phyloP scores from a whole-genome alignment of 1,284 basidiomycete species.

The Xanthoconium separans region DNA sequence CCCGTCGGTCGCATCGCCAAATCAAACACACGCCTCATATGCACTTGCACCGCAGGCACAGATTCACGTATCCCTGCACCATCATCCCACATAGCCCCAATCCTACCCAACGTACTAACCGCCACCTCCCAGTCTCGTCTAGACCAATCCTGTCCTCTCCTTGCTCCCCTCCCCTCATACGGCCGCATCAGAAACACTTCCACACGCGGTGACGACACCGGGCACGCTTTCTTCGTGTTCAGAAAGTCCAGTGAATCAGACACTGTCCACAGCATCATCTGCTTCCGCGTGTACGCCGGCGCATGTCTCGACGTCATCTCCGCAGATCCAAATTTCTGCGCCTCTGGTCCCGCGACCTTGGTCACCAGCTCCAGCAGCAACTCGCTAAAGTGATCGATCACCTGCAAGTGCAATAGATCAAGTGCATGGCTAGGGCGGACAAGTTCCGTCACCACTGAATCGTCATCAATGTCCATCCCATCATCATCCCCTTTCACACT shows the following conservation, averaged over 20 bases:
- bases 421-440: constrained; percentile 52
- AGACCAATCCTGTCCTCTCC: constrained; percentile 70
- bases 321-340: constrained; percentile 32
- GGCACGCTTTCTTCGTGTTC: constrained; percentile 34
- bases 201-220: constrained; percentile 43
- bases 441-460: constrained; percentile 28
- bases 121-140: constrained; percentile 59
- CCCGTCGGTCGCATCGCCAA: constrained; percentile 51
- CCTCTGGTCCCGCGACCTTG: constrained; percentile 50
- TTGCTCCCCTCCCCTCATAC: constrained; percentile 45
- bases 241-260: constrained; percentile 59
- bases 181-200: constrained; percentile 52
- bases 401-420: constrained; percentile 64
- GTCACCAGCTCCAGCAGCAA: constrained; percentile 57
- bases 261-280: constrained; percentile 50
- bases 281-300: constrained; percentile 44
- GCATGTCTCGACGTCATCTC: constrained; percentile 52
- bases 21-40: constrained; percentile 50
- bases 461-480: constrained; percentile 63
- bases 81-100: constrained; percentile 55
- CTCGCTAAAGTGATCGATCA: constrained; percentile 65
- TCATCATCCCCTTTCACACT: constrained; percentile 41
- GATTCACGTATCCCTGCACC: constrained; percentile 50
- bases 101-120: constrained; percentile 43
- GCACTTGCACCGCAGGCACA: constrained; percentile 45